Percentiles rank a stretch among this genome's conserved stretches.
These are phyloP conservation scores for Trichomonascaceae sp. DNA, from an alignment of 1,139 yeast species.

Conservation along the genomic window DNA sequence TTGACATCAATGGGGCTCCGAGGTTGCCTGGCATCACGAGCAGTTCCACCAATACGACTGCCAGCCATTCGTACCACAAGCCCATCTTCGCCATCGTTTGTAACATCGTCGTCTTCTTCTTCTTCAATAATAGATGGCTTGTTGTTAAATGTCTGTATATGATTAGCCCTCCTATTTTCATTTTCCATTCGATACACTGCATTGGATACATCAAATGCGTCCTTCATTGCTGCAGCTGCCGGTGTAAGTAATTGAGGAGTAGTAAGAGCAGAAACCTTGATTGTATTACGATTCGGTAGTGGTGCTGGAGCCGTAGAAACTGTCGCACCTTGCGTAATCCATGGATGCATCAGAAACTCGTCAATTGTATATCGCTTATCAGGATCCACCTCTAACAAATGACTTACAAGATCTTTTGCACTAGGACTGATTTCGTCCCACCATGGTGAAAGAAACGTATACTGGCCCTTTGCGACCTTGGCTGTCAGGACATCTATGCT, in stretches of 20 bases:
- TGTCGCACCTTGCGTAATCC: constrained; percentile 45
- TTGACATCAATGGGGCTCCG: constrained; percentile 7
- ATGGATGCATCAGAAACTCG: constrained; percentile 76
- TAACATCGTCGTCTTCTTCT: constrained; percentile 6
- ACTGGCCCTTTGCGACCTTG: constrained; percentile 80
- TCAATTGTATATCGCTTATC: constrained; percentile 67
- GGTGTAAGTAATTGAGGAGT: constrained; percentile 55
- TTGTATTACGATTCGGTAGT: constrained; percentile 4
- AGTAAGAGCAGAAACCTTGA: constrained; percentile 6
- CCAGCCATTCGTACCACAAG: constrained; percentile 12
- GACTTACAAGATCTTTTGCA: constrained; percentile 74
- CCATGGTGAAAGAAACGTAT: constrained; percentile 84
- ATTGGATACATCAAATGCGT: constrained; percentile 89
- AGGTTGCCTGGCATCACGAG: constrained; percentile 20
- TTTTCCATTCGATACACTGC: constrained; percentile 93
- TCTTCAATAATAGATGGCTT: constrained; percentile 4
- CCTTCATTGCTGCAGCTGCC: constrained; percentile 86
- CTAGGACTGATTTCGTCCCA: constrained; percentile 87
- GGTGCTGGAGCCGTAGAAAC: constrained; percentile 3
- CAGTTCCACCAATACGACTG: constrained; percentile 5
- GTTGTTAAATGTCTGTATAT: neutral
- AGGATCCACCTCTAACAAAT: constrained; percentile 79
- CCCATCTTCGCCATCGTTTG: constrained; percentile 9
- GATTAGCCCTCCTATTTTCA: constrained; percentile 48
- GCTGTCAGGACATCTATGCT: constrained; percentile 71